These are phyloP conservation scores for Aspergillus diversus DNA, from an alignment of 495 filamentous ascomycete genomes.

Conservation along the genomic window DNA sequence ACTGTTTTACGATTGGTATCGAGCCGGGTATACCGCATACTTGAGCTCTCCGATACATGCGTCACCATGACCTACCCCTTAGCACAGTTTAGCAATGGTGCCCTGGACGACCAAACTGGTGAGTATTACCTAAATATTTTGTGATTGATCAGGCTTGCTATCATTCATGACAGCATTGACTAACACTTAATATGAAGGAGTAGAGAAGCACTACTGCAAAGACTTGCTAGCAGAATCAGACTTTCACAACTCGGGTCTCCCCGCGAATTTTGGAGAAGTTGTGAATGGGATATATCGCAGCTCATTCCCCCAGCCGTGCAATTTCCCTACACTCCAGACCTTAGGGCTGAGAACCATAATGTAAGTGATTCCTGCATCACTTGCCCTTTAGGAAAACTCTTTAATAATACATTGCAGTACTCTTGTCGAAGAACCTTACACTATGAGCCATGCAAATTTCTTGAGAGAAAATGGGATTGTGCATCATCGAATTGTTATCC, in stretches of 20 bases:
- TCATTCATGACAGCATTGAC: not conserved
- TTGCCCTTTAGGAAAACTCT: not conserved
- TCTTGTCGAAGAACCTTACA: constrained; percentile 69
- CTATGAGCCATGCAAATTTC: constrained; percentile 61
- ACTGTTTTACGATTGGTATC: not conserved
- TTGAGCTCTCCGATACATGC: not conserved
- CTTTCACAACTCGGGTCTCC: constrained; percentile 36
- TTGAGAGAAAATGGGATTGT: constrained; percentile 63
- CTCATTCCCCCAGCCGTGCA: constrained; percentile 66
- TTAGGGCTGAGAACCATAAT: constrained; percentile 75
- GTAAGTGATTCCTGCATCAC: constrained; percentile 46
- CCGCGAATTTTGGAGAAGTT: constrained; percentile 69
- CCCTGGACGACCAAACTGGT: constrained; percentile 20
- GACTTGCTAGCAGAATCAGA: constrained; percentile 12
- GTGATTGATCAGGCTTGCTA: not conserved
- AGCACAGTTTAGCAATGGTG: constrained; percentile 18
- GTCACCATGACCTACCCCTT: constrained; percentile 26
- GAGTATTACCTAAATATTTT: constrained; percentile 5
- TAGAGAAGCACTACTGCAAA: constrained; percentile 13
- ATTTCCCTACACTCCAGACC: constrained; percentile 64
- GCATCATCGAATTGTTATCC: constrained; percentile 71
- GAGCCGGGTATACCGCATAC: not conserved
- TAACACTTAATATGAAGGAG: not conserved
- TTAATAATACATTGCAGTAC: constrained; percentile 51
- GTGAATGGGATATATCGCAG: constrained; percentile 74